Conservation (phyloP, 192 early-diverging fungal genomes). For the Entrophospora sp. region DNA sequence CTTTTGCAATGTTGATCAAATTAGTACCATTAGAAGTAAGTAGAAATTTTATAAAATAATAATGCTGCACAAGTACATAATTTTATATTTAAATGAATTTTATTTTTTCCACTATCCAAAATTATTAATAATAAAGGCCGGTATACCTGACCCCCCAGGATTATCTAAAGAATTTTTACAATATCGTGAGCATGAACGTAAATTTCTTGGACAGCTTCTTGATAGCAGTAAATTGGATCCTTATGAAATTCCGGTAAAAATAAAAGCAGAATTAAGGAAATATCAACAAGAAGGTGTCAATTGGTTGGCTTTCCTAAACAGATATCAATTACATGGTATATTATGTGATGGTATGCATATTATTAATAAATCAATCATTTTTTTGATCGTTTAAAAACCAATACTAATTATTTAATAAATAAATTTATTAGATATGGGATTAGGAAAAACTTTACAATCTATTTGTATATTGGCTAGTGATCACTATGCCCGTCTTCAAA, state of each 20-base stretch:
- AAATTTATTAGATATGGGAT: conserved; percentile 75
- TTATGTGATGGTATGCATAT: conserved; percentile 78
- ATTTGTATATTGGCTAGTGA: conserved; percentile 92
- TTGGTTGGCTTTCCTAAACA: conserved; percentile 96
- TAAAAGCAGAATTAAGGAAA: conserved; percentile 86
- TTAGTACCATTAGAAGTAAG: conserved; percentile 82
- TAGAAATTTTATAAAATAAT: not conserved
- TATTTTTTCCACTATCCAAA: not conserved
- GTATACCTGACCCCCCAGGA: conserved; percentile 88
- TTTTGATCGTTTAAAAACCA: not conserved
- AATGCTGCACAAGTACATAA: too few species aligned
- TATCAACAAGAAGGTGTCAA: conserved; percentile 99
- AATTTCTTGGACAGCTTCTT: conserved; percentile 89
- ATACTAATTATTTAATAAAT: not conserved
- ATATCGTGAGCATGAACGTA: conserved; percentile 80
- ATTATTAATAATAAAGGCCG: conserved; percentile 34
- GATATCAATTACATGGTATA: conserved; percentile 95
- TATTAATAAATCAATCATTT: not conserved
- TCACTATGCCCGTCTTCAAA: conserved; percentile 60
- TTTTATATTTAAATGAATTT: not conserved
- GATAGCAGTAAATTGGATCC: conserved; percentile 80
- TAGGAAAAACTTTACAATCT: conserved; percentile 96
- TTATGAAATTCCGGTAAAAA: conserved; percentile 78
- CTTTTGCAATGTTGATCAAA: conserved; percentile 93
- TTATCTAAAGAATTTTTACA: conserved; percentile 69